A percentile compares a stretch with the other conserved stretches of the same genome.
phyloP scores from a whole-genome alignment of 208 protist genomes.

The Trypanosoma melophagium region DNA sequence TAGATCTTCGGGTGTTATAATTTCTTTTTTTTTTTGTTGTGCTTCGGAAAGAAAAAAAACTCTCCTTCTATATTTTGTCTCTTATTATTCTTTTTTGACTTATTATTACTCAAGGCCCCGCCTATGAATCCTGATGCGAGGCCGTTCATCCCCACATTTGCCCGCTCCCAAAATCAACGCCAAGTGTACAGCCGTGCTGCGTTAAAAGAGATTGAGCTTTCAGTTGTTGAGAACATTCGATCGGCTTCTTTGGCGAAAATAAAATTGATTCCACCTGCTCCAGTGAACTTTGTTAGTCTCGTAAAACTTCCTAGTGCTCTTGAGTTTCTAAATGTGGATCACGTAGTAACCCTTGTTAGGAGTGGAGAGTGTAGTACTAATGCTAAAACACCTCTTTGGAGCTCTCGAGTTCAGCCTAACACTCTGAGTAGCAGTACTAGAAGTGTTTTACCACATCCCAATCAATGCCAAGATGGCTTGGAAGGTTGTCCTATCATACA shows the following conservation, averaged over 20 bases:
- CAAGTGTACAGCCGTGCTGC: slow-evolving; percentile 23
- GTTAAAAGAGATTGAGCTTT: slow-evolving; percentile 17
- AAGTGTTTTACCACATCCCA: neutral
- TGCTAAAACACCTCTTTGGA: no score
- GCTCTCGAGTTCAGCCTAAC: no score
- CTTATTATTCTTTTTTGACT: slow-evolving; percentile 14
- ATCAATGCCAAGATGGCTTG: slow-evolving; percentile 27
- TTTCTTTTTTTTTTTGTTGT: no score
- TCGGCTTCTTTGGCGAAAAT: slow-evolving; percentile 1
- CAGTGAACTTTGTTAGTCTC: slow-evolving; percentile 18
- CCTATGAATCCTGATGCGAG: slow-evolving; percentile 29
- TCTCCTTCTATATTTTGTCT: neutral
- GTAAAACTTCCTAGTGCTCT: slow-evolving; percentile 17
- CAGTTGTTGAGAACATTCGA: slow-evolving; percentile 7
- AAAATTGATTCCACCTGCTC: neutral
- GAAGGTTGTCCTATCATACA: slow-evolving; percentile 41
- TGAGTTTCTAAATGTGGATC: slow-evolving; percentile 20
- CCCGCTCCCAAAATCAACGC: neutral
- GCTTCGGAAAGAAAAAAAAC: no score
- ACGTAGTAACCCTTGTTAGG: slow-evolving; percentile 19
- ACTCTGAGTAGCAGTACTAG: neutral
- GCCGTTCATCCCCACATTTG: slow-evolving; percentile 30
- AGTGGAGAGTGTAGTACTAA: neutral
- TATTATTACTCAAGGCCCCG: slow-evolving; percentile 11
- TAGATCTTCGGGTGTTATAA: neutral